phyloP scores from a whole-genome alignment of 2,329 filamentous ascomycete genomes.

The Tolypocladium endophyticum region DNA sequence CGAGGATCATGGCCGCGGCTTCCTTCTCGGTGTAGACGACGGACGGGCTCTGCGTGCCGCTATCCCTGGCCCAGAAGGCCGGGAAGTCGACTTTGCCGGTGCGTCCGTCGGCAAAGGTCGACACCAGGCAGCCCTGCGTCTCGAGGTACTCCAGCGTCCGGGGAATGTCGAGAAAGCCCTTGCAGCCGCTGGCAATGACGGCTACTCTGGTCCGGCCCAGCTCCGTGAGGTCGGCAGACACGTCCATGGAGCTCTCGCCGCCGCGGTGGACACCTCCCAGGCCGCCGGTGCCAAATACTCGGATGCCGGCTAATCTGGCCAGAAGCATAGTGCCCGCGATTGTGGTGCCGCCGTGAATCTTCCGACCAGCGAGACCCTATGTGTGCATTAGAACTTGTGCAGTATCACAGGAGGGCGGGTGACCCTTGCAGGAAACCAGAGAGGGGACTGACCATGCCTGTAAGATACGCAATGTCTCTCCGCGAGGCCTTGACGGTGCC shows the following conservation, averaged over 20 bases:
- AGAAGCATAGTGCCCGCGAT: constrained; percentile 90
- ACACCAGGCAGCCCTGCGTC: constrained; percentile 68
- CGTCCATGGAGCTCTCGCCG: constrained; percentile 77
- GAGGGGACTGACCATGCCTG: constrained; percentile 55
- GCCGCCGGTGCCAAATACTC: constrained; percentile 88
- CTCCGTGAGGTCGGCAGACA: constrained; percentile 92
- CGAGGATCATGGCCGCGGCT: constrained; percentile 80
- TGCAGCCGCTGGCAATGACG: constrained; percentile 83
- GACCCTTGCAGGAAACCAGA: neutral
- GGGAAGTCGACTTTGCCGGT: constrained; percentile 70
- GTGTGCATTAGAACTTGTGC: neutral
- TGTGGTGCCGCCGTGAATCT: constrained; percentile 81
- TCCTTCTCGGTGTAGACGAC: constrained; percentile 66
- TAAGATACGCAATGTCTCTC: constrained; percentile 73
- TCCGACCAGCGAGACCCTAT: constrained; percentile 55
- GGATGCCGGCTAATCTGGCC: constrained; percentile 76
- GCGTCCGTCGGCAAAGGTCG: constrained; percentile 80
- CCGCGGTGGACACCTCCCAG: constrained; percentile 90
- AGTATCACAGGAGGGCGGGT: neutral
- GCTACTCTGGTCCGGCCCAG: constrained; percentile 81
- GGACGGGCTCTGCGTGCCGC: constrained; percentile 68
- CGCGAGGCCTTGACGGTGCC: constrained; percentile 76
- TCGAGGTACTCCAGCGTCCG: constrained; percentile 72
- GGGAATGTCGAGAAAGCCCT: constrained; percentile 89
- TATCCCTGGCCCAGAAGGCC: constrained; percentile 86